Base-by-base conservation (phyloP, 345 rosid genomes). In the Luvunga scandens region DNA sequence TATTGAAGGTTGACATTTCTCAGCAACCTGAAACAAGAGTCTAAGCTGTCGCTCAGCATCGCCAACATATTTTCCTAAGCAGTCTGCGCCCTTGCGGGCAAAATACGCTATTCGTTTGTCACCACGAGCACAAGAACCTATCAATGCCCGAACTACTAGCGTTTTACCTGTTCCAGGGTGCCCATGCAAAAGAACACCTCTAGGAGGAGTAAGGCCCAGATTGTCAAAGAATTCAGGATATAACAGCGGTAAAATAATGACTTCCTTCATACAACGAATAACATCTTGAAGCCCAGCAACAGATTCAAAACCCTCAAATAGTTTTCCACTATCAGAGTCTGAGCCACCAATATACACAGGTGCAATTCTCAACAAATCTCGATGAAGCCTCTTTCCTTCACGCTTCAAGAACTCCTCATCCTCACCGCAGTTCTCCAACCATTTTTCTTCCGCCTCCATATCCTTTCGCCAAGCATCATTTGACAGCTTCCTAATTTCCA, bases 91-190 rank as follows among this genome's bases (percentile, higher is more conserved):
- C 83, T 96, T 96, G 70, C 99, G 90, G 55, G 99, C 98, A 87
- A 96, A 96, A 87, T 96, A 96, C 70, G 99, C 99, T 76, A 96
- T 96, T 78, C 93, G 84, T 77, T 81, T 91, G 81, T 92, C 92
- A 75, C 99, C 97, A 75, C 87, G 97, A 81, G 99, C 92, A 77
- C 96, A 93, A 73, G 99, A 88, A 80, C 99, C 99, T 80, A 96
- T 96, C 81, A 96, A 82, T 24, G 99, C 92, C 48, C 98, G 90
- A 82, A 96, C 99, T 34, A 94, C 97, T 77, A 94, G 93, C 75
- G 99, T 96, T 89, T 96, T 96, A 71, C 99, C 98, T 28, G 98
- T 94, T 84, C 99, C 99, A 78, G 99, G 99, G 83, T 96, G 90
- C 22, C 99, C 99, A 85, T 96, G 98, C 91, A 96, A 83, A 75